Conservation (phyloP, 1,139 yeast genomes). For the Magnusiomyces tetraspermus region DNA sequence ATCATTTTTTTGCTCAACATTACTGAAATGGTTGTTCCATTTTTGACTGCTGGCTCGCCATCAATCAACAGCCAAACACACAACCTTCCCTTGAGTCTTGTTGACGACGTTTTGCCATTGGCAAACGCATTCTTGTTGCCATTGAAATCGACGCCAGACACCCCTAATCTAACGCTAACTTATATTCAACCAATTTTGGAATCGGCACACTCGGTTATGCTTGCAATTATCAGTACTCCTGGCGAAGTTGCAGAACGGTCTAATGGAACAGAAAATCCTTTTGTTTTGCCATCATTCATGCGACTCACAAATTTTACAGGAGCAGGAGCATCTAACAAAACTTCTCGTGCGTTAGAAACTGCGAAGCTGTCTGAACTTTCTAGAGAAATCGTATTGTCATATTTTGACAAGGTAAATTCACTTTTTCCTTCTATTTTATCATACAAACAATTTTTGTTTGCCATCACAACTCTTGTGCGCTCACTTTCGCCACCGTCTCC, state of each 20-base stretch:
- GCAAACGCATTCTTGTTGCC: conserved; percentile 39
- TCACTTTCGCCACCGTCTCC: conserved; percentile 41
- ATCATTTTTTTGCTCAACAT: conserved; percentile 48
- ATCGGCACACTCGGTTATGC: conserved; percentile 58
- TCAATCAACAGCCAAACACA: conserved; percentile 16
- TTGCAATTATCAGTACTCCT: conserved; percentile 28
- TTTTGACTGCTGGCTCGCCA: conserved; percentile 3
- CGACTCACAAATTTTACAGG: conserved; percentile 14
- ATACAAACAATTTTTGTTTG: conserved; percentile 48
- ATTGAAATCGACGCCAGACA: conserved; percentile 14
- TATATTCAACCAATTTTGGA: conserved; percentile 42
- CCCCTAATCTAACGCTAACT: conserved; percentile 7
- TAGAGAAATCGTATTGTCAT: conserved; percentile 28
- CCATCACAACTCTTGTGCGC: conserved; percentile 49
- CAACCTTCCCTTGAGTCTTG: conserved; percentile 26
- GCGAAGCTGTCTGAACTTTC: conserved; percentile 26
- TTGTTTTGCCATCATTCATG: conserved; percentile 25
- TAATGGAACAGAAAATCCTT: conserved; percentile 8
- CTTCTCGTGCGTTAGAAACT: neutral
- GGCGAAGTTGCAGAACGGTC: conserved; percentile 8
- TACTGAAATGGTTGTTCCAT: conserved; percentile 48
- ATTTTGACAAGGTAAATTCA: conserved; percentile 32
- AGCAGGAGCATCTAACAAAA: conserved; percentile 4
- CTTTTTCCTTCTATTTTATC: conserved; percentile 55
- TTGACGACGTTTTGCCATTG: conserved; percentile 36